Base-by-base conservation (phyloP, 805 yeast genomes). In the Jamesozyma spencerorum region DNA sequence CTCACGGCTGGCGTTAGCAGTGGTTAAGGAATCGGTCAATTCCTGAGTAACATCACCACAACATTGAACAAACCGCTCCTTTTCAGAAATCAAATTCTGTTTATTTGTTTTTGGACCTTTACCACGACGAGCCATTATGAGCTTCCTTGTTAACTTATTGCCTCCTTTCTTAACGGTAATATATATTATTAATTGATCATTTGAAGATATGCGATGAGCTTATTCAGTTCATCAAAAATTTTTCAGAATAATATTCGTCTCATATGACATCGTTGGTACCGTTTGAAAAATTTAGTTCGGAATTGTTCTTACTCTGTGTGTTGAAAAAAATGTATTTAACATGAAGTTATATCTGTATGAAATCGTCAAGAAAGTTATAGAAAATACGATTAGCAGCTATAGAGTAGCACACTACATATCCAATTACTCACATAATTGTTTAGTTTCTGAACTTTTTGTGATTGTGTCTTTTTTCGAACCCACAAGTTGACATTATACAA, bases 31-130 rank as follows among this genome's bases (percentile, higher is more conserved):
- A 18, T 81, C 74, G 15, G 88, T 92, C 33, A 88, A 70, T 60
- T 87, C 96, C 36, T 84, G 66, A 2, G 95, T 83, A 37, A 88
- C 83, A 54, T 88, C 97, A 19, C 94, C 83, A 63, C 96, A 87
- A 60, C 96, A 85, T 59, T 84, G 87, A 34, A 90, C 64, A 56
- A 90, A 90, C 44, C 97, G 72, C 65, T 90, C 98, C 62, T 84
- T 86, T 56, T 88, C 97, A 1, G 95, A 94, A 17, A 88, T 83
- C 32, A 79, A 68, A 50, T 82, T 83, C 48, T 74, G 83, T 54
- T 79, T 79, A 36, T 60, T 62, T 14, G 55, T 63, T 50, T 58
- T 63, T 22, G 67, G 65, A 40, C 65, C 65, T 45, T 59, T 61
- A 31, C 63, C 64, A 36, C 54, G 57, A 40, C 63, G 62, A 40